Evolutionary conservation across 805 yeast genomes (phyloP).

Genomic region (Kuraishia capsulata): DNA sequence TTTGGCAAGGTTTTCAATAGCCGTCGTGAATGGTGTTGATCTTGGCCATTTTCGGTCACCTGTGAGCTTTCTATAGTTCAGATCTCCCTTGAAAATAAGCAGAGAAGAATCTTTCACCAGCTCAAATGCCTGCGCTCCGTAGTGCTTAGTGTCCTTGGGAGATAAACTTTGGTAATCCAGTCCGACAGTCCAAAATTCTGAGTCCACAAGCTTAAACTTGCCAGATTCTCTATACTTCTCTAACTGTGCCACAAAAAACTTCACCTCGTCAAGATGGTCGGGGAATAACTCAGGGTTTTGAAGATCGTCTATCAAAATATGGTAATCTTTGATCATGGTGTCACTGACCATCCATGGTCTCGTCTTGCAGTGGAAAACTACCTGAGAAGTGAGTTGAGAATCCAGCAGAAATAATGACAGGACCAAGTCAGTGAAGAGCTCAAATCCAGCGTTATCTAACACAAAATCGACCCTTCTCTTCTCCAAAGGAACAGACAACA

Average conservation of each 20-base stretch:
- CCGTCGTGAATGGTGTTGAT: constrained; percentile 62
- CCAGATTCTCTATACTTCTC: constrained; percentile 35
- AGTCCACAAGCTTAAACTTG: constrained; percentile 39
- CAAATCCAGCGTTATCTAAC: constrained; percentile 92
- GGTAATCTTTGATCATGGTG: constrained; percentile 78
- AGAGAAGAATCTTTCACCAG: constrained; percentile 57
- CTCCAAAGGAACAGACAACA: constrained; percentile 17
- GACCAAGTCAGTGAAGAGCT: constrained; percentile 78
- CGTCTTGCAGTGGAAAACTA: constrained; percentile 79
- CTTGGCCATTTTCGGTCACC: constrained; percentile 87
- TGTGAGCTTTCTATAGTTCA: constrained; percentile 89
- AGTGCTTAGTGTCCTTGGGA: constrained; percentile 38
- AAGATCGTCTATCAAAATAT: constrained; percentile 47
- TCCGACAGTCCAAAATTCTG: constrained; percentile 83
- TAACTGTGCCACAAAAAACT: constrained; percentile 37
- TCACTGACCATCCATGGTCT: constrained; percentile 98
- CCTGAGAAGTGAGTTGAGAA: constrained; percentile 48
- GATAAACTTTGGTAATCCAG: constrained; percentile 66
- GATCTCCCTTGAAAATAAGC: constrained; percentile 87
- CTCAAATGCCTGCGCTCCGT: constrained; percentile 53
- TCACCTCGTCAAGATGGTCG: constrained; percentile 35
- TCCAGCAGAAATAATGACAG: constrained; percentile 62
- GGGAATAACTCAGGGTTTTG: constrained; percentile 41
- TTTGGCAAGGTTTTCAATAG: constrained; percentile 60
- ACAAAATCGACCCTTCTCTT: constrained; percentile 66